phyloP scores from a whole-genome alignment of 2,329 filamentous ascomycete species.

The Thielaviopsis ethacetica region DNA sequence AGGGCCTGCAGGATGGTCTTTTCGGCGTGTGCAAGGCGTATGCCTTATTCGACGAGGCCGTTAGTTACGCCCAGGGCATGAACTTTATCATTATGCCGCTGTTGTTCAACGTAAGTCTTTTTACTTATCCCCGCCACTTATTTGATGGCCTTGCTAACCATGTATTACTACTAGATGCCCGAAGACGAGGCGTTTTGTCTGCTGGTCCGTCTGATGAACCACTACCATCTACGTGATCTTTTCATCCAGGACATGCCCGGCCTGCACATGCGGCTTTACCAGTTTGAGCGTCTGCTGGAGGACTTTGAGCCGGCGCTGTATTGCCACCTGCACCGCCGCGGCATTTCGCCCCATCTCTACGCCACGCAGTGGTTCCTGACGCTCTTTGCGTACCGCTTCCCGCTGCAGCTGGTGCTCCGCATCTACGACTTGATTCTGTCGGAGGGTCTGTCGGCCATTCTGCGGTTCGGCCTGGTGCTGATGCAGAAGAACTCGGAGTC shows the following conservation, averaged over 20 bases:
- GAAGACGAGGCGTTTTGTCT: conserved; percentile 94
- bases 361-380: conserved; percentile 99
- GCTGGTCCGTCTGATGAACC: conserved; percentile 87
- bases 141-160: conserved; percentile 6
- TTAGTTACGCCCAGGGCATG: conserved; percentile 97
- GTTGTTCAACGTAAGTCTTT: conserved; percentile 65
- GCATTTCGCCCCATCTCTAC: conserved; percentile 82
- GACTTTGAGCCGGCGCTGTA: conserved; percentile 88
- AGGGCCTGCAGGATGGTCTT: conserved; percentile 80
- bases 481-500: conserved; percentile 85
- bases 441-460: conserved; percentile 80
- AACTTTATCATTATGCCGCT: conserved; percentile 97
- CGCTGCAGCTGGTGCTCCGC: conserved; percentile 83
- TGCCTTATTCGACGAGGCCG: conserved; percentile 81
- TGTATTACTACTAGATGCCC: conserved; percentile 48
- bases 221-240: conserved; percentile 81
- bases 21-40: conserved; percentile 97
- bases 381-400: conserved; percentile 95
- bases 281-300: conserved; percentile 87
- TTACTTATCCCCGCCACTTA: background rate
- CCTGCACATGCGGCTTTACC: conserved; percentile 80
- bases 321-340: conserved; percentile 76
- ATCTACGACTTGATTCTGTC: conserved; percentile 93
- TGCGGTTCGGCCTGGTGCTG: conserved; percentile 86
- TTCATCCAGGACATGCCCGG: conserved; percentile 96